Percentiles rank a stretch among this genome's conserved stretches.
These are phyloP conservation scores for Dendrocalamus latiflorus DNA, from an alignment of 202 grass and related monocot genomes.

Conservation along the genomic window DNA sequence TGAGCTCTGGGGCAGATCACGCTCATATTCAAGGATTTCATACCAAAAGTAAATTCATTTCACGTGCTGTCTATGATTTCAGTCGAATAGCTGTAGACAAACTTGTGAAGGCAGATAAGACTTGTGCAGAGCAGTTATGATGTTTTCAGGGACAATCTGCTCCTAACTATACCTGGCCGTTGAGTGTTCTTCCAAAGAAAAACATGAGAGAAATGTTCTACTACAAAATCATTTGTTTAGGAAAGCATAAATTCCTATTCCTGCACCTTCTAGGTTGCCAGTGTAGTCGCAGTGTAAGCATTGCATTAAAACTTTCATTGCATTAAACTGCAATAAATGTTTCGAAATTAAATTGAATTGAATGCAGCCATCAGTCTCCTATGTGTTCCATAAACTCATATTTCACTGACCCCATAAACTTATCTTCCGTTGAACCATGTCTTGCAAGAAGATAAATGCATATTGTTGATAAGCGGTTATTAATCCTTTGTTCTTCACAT, in stretches of 20 bases:
- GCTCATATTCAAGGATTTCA: no score
- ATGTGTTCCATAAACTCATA: not conserved
- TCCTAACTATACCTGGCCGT: no score
- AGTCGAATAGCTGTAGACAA: no score
- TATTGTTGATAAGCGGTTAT: not conserved
- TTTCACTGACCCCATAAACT: not conserved
- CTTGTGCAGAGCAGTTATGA: no score
- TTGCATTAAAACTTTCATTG: not conserved
- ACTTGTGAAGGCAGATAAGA: no score
- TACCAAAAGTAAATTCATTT: no score
- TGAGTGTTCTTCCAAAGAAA: no score
- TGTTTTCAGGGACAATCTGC: no score
- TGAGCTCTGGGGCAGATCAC: no score
- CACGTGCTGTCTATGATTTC: no score
- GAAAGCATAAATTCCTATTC: not conserved
- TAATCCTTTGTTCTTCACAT: not conserved
- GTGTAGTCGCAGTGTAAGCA: not conserved
- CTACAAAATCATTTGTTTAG: not conserved
- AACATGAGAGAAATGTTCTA: not conserved
- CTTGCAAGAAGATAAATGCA: not conserved
- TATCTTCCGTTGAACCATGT: not conserved
- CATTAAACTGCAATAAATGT: not conserved
- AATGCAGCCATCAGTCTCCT: not conserved
- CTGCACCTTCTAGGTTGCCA: not conserved
- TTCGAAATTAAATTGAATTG: not conserved